Conservation (phyloP, 148 eudicot genomes). For the Heliosperma pusillum region DNA sequence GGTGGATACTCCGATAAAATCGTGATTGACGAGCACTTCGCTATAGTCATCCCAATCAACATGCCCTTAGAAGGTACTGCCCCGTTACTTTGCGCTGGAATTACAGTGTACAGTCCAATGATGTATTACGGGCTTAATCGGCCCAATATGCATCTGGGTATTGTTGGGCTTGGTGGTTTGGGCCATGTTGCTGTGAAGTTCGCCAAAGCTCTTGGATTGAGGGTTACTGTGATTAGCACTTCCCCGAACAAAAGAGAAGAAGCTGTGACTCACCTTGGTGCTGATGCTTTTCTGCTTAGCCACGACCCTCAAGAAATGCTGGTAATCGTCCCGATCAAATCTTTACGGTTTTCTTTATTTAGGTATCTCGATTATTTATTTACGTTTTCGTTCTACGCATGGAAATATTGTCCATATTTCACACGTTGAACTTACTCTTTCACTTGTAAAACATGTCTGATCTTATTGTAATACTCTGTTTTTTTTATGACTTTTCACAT, state of each 20-base stretch:
- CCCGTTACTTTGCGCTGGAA: conserved; percentile 38
- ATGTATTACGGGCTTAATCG: conserved; percentile 33
- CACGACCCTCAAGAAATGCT: conserved; percentile 23
- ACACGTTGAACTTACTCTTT: too few species aligned
- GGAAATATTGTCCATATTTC: too few species aligned
- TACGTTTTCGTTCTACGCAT: too few species aligned
- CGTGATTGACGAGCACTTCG: conserved; percentile 32
- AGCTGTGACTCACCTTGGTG: conserved; percentile 29
- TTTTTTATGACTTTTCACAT: too few species aligned
- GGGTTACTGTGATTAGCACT: conserved; percentile 37
- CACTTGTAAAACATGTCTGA: too few species aligned
- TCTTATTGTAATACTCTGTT: too few species aligned
- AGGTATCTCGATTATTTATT: too few species aligned
- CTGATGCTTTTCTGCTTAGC: conserved; percentile 30
- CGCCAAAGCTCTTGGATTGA: conserved; percentile 32
- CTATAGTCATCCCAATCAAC: conserved; percentile 21
- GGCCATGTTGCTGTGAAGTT: conserved; percentile 39
- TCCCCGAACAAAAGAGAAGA: conserved; percentile 28
- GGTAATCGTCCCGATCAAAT: background rate
- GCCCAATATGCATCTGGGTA: conserved; percentile 29
- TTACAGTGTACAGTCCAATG: conserved; percentile 32
- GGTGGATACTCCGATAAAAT: conserved; percentile 41
- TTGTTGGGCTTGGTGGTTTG: conserved; percentile 34
- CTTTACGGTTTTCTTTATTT: too few species aligned
- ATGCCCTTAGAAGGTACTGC: conserved; percentile 31